Percentiles rank a stretch among this genome's conserved stretches.
Evolutionary conservation across 2,329 filamentous ascomycete species (phyloP).

Genomic region (Cladosporium sp.): DNA sequence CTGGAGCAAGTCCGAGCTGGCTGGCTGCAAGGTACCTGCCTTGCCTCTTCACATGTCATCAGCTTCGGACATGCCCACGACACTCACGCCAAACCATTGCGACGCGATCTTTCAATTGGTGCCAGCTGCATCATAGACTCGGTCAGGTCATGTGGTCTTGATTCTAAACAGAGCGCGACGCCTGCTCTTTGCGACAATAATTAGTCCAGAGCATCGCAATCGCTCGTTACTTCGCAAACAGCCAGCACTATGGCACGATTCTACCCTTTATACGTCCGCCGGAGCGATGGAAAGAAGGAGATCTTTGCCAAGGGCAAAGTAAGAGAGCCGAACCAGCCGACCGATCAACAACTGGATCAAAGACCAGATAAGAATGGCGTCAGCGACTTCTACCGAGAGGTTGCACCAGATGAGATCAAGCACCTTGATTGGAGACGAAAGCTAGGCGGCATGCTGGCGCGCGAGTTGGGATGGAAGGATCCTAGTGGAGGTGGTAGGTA

Average conservation of each 20-base stretch:
- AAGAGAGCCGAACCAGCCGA: constrained; percentile 50
- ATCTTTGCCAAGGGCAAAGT: constrained; percentile 49
- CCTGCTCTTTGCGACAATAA: too few species aligned
- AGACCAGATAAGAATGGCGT: constrained; percentile 51
- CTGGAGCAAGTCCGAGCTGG: too few species aligned
- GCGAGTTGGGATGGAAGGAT: constrained; percentile 39
- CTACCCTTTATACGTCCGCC: constrained; percentile 43
- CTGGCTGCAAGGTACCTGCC: too few species aligned
- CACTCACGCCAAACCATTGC: too few species aligned
- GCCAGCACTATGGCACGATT: constrained; percentile 39
- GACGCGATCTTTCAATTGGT: too few species aligned
- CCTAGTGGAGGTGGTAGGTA: constrained; percentile 17
- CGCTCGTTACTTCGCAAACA: neutral
- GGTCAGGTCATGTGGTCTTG: too few species aligned
- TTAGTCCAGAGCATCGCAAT: too few species aligned
- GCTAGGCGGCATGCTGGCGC: constrained; percentile 54
- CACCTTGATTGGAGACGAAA: constrained; percentile 56
- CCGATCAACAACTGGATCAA: constrained; percentile 48
- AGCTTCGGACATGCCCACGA: too few species aligned
- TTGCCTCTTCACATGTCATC: too few species aligned
- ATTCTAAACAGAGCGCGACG: too few species aligned
- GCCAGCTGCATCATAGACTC: too few species aligned
- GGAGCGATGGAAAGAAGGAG: constrained; percentile 48
- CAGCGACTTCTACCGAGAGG: constrained; percentile 51
- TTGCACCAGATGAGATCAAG: constrained; percentile 49